A percentile compares a stretch with the other conserved stretches of the same genome.
phyloP scores from a whole-genome alignment of 768 basidiomycete genomes.

The Tulasnella calospora region DNA sequence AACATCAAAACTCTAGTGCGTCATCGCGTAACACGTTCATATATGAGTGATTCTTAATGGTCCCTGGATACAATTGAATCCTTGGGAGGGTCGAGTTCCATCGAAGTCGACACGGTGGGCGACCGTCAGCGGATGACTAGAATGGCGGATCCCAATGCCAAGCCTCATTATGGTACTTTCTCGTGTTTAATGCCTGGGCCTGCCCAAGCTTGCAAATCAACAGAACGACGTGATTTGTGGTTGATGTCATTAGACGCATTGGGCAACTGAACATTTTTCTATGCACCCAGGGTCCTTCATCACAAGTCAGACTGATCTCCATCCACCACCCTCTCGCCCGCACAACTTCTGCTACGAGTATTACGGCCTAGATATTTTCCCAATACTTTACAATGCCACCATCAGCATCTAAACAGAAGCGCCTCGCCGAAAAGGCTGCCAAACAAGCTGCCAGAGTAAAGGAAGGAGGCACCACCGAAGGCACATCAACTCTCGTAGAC shows the following conservation, averaged over 20 bases:
- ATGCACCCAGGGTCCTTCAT: background rate
- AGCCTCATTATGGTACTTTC: background rate
- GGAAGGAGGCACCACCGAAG: conserved; percentile 43
- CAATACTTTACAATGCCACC: conserved; percentile 5
- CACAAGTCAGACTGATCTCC: conserved; percentile 8
- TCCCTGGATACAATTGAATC: too few species aligned
- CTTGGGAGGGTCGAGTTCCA: too few species aligned
- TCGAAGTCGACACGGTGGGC: too few species aligned
- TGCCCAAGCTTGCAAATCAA: background rate
- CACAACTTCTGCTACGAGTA: background rate
- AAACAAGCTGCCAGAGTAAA: conserved; percentile 58
- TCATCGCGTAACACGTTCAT: background rate
- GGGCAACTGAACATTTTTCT: conserved; percentile 8
- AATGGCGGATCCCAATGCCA: too few species aligned
- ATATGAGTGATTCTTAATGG: background rate
- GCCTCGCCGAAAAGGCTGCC: conserved; percentile 89
- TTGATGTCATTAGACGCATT: conserved; percentile 10
- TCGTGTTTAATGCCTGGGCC: too few species aligned
- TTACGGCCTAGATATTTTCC: background rate
- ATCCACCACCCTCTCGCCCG: background rate
- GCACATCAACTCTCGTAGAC: conserved; percentile 51
- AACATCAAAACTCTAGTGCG: background rate
- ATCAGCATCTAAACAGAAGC: conserved; percentile 57
- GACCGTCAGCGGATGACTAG: too few species aligned
- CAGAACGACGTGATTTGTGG: background rate